Conservation (phyloP, 139 green algal species). For the Deuterostichococcus epilithicus region DNA sequence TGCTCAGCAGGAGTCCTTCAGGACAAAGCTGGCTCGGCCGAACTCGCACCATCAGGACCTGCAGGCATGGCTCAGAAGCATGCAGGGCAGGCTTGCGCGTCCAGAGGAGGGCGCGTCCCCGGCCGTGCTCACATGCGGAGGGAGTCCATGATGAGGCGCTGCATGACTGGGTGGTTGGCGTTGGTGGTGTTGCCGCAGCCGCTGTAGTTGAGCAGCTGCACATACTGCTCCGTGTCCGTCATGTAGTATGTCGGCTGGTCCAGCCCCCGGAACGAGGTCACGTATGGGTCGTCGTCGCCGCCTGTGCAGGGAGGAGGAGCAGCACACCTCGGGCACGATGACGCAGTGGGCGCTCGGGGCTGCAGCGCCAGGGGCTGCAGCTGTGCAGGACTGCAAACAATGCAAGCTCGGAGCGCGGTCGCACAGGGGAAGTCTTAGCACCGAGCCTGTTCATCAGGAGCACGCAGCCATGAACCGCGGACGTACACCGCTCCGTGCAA, state of each 20-base stretch:
- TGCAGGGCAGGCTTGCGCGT: too few relatives aligned
- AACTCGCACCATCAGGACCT: too few relatives aligned
- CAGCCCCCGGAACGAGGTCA: constrained; percentile 72
- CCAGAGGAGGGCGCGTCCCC: too few relatives aligned
- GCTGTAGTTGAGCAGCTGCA: constrained; percentile 81
- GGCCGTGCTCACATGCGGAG: not conserved
- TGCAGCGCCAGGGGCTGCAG: not conserved
- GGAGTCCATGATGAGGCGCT: constrained; percentile 78
- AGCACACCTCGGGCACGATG: not conserved
- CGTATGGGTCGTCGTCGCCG: constrained; percentile 74
- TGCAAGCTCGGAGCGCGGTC: too few relatives aligned
- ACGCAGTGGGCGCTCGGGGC: not conserved
- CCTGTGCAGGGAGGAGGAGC: constrained; percentile 14
- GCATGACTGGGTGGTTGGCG: constrained; percentile 75
- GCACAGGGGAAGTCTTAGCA: too few relatives aligned
- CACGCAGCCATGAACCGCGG: too few relatives aligned
- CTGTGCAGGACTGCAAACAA: too few relatives aligned
- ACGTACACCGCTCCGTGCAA: not conserved
- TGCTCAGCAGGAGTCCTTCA: too few relatives aligned
- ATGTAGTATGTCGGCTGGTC: constrained; percentile 82
- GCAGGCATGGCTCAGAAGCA: too few relatives aligned
- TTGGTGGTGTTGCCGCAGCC: constrained; percentile 91
- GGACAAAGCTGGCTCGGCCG: too few relatives aligned
- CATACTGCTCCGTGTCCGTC: constrained; percentile 52
- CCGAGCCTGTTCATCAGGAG: too few relatives aligned